A percentile compares a stretch with the other conserved stretches of the same genome.
Conservation (phyloP, 805 yeast species). For the Pichia pseudocactophila region DNA sequence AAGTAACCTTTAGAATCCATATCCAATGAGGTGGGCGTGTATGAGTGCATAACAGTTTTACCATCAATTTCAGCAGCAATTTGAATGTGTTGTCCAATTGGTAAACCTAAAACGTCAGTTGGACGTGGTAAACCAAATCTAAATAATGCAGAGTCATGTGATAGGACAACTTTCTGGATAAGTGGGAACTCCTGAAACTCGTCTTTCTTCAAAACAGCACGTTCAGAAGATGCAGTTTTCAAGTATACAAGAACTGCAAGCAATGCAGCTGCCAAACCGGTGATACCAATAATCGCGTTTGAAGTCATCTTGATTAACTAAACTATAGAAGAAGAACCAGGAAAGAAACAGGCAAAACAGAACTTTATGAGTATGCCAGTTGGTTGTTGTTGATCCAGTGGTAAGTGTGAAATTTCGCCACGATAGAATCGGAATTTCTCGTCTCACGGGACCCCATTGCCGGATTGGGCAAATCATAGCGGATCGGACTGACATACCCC, state of each 20-base stretch:
- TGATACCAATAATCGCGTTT: background rate
- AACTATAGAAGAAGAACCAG: background rate
- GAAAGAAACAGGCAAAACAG: no score
- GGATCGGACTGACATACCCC: no score
- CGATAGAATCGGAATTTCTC: no score
- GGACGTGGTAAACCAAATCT: conserved; percentile 75
- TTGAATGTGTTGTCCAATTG: conserved; percentile 90
- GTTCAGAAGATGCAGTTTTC: conserved; percentile 15
- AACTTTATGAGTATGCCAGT: no score
- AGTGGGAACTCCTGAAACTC: conserved; percentile 73
- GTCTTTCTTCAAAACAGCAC: conserved; percentile 50
- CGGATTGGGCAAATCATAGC: background rate
- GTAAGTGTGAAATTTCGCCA: no score
- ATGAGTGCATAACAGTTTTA: conserved; percentile 75
- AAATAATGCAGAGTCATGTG: conserved; percentile 77
- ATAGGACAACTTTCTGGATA: conserved; percentile 62
- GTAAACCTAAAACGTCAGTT: conserved; percentile 72
- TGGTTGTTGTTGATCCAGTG: no score
- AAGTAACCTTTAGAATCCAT: conserved; percentile 67
- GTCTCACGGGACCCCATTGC: background rate
- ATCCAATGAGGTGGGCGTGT: conserved; percentile 83
- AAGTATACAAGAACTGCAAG: conserved; percentile 15
- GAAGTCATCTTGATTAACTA: background rate
- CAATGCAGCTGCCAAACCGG: conserved; percentile 14
- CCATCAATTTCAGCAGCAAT: conserved; percentile 69